Conservation (phyloP, 2,329 filamentous ascomycete species). For the Sporothrix inflata region DNA sequence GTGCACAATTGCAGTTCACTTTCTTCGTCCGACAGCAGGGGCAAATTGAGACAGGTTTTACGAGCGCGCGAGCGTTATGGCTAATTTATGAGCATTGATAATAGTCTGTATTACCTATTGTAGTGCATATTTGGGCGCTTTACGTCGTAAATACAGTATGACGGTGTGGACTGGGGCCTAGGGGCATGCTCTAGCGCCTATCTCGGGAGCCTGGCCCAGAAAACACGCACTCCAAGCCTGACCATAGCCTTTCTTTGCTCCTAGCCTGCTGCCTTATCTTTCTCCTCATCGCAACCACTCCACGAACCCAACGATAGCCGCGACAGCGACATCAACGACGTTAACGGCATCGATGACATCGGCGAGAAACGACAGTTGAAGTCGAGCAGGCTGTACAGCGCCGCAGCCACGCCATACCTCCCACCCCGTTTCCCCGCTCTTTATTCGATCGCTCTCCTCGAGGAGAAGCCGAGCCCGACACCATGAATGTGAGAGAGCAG, state of each 20-base stretch:
- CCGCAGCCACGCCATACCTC: background rate
- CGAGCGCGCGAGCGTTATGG: too few species aligned
- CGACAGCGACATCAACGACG: background rate
- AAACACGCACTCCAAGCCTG: background rate
- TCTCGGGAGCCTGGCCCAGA: background rate
- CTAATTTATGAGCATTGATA: too few species aligned
- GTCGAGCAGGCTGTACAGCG: background rate
- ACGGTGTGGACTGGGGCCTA: background rate
- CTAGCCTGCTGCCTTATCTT: slow-evolving; percentile 27
- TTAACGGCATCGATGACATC: background rate
- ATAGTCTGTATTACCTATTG: background rate
- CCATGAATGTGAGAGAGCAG: slow-evolving; percentile 30
- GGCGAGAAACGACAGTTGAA: background rate
- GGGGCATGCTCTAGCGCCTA: background rate
- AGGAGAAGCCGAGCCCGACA: slow-evolving; percentile 6
- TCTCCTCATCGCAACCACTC: background rate
- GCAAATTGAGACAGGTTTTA: too few species aligned
- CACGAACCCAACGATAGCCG: background rate
- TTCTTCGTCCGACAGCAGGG: background rate
- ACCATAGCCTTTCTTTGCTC: slow-evolving; percentile 22
- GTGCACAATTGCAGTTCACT: background rate
- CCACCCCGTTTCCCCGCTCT: background rate
- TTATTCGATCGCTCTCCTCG: background rate
- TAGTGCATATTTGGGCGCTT: background rate
- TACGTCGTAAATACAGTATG: background rate